These are phyloP conservation scores for Fusarium nurragi DNA, from an alignment of 2,329 filamentous ascomycete species.

Conservation along the genomic window DNA sequence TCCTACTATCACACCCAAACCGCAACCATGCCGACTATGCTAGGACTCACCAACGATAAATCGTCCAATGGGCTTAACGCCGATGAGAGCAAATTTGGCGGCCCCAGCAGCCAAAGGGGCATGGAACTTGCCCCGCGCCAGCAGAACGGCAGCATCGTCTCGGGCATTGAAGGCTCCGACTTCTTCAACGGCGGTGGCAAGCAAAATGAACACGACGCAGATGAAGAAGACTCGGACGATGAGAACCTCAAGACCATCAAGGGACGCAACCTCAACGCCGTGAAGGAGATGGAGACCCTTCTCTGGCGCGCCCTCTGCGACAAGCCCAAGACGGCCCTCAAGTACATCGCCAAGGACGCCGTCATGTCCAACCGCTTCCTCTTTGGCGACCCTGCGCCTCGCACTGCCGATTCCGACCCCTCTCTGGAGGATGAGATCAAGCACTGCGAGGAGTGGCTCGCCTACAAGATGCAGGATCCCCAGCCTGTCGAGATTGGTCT, in stretches of 20 bases:
- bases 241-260: conserved; percentile 45
- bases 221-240: conserved; percentile 38
- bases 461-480: conserved; percentile 45
- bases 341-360: conserved; percentile 44
- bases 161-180: conserved; percentile 38
- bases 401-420: conserved; percentile 42
- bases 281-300: conserved; percentile 45
- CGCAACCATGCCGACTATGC: conserved; percentile 44
- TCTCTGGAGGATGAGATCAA: conserved; percentile 42
- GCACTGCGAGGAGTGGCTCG: conserved; percentile 44
- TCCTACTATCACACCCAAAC: not conserved
- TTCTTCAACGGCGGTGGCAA: conserved; percentile 42
- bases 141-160: conserved; percentile 28
- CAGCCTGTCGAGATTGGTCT: conserved; percentile 44
- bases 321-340: conserved; percentile 43
- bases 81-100: conserved; percentile 28
- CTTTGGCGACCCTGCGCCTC: conserved; percentile 39
- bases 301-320: conserved; percentile 45
- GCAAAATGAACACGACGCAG: conserved; percentile 36
- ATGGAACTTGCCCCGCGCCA: conserved; percentile 36
- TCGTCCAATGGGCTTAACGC: conserved; percentile 38
- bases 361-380: conserved; percentile 44
- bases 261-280: conserved; percentile 41
- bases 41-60: conserved; percentile 42
- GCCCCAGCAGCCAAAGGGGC: conserved; percentile 19